Base-by-base conservation (phyloP, 805 yeast genomes). In the Metschnikowia lochheadii region DNA sequence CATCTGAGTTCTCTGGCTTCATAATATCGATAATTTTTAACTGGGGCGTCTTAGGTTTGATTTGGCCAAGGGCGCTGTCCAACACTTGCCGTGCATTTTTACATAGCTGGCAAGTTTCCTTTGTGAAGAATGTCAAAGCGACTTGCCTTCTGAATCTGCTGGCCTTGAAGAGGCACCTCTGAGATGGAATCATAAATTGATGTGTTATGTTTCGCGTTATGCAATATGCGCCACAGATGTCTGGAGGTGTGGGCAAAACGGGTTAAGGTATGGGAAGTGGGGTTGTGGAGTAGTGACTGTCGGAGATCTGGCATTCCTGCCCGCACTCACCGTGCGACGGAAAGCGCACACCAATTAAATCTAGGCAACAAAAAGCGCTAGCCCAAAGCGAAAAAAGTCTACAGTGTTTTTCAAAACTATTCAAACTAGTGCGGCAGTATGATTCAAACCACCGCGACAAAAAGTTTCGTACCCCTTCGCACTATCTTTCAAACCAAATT, bases 101-200 rank as follows among this genome's bases (percentile, higher is more conserved):
- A 58, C 94, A 87, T 26, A 87, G 65, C 57, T 80, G 80, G 59
- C 94, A 87, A 33, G 83, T 81, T 5, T 80, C 79, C 60, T 87
- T 87, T 5, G 88, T 82, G 67, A 82, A 87, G 48, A 87, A 77
- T 0, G 85, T 83, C 32, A 85, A 63, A 6, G 54, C 48, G 5
- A 51, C 48, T 23, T 53, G 57, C 11, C 42, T 46, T 15, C 35
- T 39, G 4, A 44, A 13, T 14, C 23, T 31, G 38, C 42, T 42
- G 32, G 41, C 42, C 11, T 41, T 5, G 29, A 54, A n/a, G 13
- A 37, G 39, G 14, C 55, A 44, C 5, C 40, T 33, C 31, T 37
- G 41, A 6, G 54, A 18, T 5, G 52, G 41, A 21, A 36, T 20
- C 56, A 53, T 53, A 23, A 31, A 34, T 3, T 3, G n/a, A n/a